phyloP scores from a whole-genome alignment of 805 yeast genomes.

The Alloascoidea africana region DNA sequence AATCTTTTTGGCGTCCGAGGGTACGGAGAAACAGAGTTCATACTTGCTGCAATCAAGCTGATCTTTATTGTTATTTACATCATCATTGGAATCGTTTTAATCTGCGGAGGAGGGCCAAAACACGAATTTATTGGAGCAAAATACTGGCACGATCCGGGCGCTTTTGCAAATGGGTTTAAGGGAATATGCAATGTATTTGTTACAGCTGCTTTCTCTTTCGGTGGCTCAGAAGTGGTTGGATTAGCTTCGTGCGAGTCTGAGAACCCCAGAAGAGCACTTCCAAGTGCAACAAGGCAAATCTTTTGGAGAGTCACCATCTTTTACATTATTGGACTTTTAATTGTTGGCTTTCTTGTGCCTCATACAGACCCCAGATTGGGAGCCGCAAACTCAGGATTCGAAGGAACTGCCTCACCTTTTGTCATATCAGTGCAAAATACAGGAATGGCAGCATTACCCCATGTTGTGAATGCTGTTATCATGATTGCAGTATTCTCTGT shows the following conservation, averaged over 20 bases:
- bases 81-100: conserved; percentile 36
- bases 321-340: conserved; percentile 35
- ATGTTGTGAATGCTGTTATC: conserved; percentile 61
- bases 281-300: conserved; percentile 50
- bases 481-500: conserved; percentile 61
- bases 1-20: conserved; percentile 49
- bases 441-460: conserved; percentile 52
- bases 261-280: conserved; percentile 42
- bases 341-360: conserved; percentile 50
- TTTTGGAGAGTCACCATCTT: conserved; percentile 48
- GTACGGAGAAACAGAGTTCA: conserved; percentile 55
- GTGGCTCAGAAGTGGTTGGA: conserved; percentile 53
- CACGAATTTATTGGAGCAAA: conserved; percentile 43
- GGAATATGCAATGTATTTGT: conserved; percentile 52
- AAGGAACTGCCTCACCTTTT: conserved; percentile 54
- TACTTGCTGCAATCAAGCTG: conserved; percentile 40
- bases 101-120: conserved; percentile 43
- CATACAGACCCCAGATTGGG: conserved; percentile 31
- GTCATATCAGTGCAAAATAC: conserved; percentile 54
- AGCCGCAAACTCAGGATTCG: conserved; percentile 32
- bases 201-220: conserved; percentile 47
- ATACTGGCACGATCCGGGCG: conserved; percentile 48
- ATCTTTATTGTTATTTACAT: conserved; percentile 42
- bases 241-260: conserved; percentile 53
- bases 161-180: conserved; percentile 37